A percentile compares a stretch with the other conserved stretches of the same genome.
These are phyloP conservation scores for Leishmania tropica DNA, from an alignment of 208 protist species.

Conservation along the genomic window DNA sequence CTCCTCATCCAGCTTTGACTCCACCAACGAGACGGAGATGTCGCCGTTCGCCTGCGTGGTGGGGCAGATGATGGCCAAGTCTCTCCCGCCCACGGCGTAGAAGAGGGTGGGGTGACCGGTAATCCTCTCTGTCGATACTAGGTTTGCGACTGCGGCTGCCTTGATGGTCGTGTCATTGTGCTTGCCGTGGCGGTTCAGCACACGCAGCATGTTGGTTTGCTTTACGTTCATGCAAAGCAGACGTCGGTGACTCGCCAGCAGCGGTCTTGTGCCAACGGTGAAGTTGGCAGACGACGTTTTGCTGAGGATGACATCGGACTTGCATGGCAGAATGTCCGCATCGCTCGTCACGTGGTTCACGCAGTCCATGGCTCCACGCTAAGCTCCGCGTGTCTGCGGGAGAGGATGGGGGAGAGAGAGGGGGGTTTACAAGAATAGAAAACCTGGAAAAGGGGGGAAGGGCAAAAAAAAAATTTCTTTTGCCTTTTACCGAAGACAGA, in stretches of 20 bases:
- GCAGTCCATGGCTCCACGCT: constrained; percentile 54
- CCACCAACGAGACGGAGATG: constrained; percentile 46
- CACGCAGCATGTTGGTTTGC: constrained; percentile 74
- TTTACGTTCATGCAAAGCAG: constrained; percentile 87
- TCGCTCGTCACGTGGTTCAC: constrained; percentile 63
- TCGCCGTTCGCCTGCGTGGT: constrained; percentile 72
- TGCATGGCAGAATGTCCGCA: constrained; percentile 55
- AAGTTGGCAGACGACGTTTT: constrained; percentile 69
- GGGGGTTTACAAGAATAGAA: no score
- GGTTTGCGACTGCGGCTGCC: constrained; percentile 43
- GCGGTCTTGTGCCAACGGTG: constrained; percentile 39
- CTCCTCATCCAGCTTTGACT: constrained; percentile 59
- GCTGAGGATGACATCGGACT: constrained; percentile 68
- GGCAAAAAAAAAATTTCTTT: no score
- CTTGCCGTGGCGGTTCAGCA: constrained; percentile 78
- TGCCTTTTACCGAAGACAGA: no score
- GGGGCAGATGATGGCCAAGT: constrained; percentile 65
- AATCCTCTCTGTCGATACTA: constrained; percentile 62
- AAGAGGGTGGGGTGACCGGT: constrained; percentile 62
- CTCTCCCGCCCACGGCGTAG: constrained; percentile 72
- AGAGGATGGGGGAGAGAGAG: not conserved
- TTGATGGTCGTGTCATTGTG: constrained; percentile 64
- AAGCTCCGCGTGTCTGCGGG: constrained; percentile 2
- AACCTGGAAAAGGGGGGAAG: no score
- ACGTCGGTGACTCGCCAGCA: constrained; percentile 66